Conservation (phyloP, 306 rosid species). For the Myrica gale region DNA sequence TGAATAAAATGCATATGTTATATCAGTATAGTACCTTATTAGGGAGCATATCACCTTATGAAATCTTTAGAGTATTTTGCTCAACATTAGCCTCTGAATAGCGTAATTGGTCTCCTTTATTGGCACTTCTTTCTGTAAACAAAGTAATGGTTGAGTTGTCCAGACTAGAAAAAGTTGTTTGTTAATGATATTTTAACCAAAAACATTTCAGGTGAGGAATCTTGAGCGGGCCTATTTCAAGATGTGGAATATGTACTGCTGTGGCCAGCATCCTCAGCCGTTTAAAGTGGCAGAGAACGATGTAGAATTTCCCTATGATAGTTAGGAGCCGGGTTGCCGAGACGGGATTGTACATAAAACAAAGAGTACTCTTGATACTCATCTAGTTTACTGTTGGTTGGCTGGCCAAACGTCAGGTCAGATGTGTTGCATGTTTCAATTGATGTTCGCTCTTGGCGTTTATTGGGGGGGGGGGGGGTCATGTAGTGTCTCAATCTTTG, state of each 20-base stretch:
- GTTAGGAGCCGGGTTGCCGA: conserved; percentile 37
- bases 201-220: conserved; percentile 46
- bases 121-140: no score
- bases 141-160: no score
- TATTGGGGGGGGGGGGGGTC: not conserved
- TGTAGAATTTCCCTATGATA: conserved; percentile 47
- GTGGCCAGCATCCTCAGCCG: conserved; percentile 54
- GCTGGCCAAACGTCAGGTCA: not conserved
- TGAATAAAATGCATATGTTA: no score
- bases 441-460: not conserved
- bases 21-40: no score
- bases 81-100: not conserved
- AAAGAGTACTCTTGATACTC: not conserved
- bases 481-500: not conserved
- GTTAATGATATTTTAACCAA: not conserved
- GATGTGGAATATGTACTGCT: conserved; percentile 60
- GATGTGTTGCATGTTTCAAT: not conserved
- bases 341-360: conserved; percentile 53
- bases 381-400: not conserved
- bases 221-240: conserved; percentile 51
- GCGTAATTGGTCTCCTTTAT: no score
- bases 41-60: not conserved
- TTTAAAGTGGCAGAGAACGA: conserved; percentile 56
- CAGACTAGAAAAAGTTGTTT: not conserved
- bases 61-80: not conserved